These are phyloP conservation scores for Cytospora chrysosperma DNA, from an alignment of 2,329 filamentous ascomycete genomes.

Conservation along the genomic window DNA sequence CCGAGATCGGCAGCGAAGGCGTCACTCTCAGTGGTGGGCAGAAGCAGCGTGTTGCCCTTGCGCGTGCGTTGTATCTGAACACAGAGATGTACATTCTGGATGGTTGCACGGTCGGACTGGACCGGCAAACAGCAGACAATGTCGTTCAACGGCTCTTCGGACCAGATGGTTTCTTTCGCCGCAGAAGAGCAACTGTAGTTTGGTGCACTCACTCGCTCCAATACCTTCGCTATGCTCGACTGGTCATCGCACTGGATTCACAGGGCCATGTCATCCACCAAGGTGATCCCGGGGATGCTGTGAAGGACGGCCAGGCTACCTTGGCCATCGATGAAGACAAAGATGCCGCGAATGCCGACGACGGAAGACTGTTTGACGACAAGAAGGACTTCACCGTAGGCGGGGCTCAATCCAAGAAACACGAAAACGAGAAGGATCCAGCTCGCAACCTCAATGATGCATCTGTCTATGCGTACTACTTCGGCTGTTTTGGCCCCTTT, in stretches of 20 bases:
- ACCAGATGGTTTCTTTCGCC: conserved; percentile 27
- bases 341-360: background rate
- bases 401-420: background rate
- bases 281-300: background rate
- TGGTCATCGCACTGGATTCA: background rate
- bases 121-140: conserved; percentile 11
- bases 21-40: conserved; percentile 46
- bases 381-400: background rate
- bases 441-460: conserved; percentile 2
- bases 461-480: conserved; percentile 18
- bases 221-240: conserved; percentile 13
- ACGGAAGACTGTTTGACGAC: background rate
- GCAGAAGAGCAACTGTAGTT: conserved; percentile 32
- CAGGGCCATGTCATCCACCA: background rate
- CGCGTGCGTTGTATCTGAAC: conserved; percentile 19
- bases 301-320: background rate
- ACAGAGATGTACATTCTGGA: conserved; percentile 14
- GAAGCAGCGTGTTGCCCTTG: conserved; percentile 32
- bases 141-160: conserved; percentile 2
- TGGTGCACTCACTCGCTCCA: conserved; percentile 37
- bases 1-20: conserved; percentile 41
- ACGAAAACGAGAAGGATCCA: background rate
- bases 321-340: background rate
- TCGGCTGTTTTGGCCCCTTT: conserved; percentile 7
- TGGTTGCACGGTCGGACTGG: conserved; percentile 19